Conservation (phyloP, 331 rosid genomes). For the Acacia concinna region DNA sequence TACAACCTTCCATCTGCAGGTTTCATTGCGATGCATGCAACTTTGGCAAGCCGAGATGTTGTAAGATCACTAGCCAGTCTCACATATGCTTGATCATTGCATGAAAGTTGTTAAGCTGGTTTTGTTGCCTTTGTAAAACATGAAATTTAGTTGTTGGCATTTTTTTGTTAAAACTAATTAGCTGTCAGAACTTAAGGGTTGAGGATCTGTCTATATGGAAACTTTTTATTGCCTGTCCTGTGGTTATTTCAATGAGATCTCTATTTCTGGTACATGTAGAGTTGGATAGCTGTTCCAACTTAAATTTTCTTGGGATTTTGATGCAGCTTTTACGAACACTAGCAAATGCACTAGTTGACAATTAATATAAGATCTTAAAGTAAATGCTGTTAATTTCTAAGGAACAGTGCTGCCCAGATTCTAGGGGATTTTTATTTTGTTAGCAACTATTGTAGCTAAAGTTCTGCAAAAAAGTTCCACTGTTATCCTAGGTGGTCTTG, state of each 20-base stretch:
- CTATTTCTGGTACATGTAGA: not conserved
- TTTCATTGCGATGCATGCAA: slow-evolving; percentile 89
- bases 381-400: not conserved
- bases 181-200: not conserved
- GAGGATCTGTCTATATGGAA: not conserved
- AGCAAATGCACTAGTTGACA: not conserved
- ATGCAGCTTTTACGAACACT: not conserved
- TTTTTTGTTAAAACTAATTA: not conserved
- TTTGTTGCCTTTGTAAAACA: slow-evolving; percentile 15
- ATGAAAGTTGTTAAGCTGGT: slow-evolving; percentile 7
- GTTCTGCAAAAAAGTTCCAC: not conserved
- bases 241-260: not conserved
- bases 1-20: slow-evolving; percentile 63
- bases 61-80: slow-evolving; percentile 48
- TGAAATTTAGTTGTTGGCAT: not conserved
- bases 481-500: not conserved
- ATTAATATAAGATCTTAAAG: not conserved
- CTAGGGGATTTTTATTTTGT: not conserved
- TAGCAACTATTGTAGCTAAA: not conserved
- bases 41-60: slow-evolving; percentile 98
- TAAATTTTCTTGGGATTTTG: not conserved
- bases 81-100: slow-evolving; percentile 6
- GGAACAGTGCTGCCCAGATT: not conserved
- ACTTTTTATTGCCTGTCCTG: not conserved
- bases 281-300: not conserved